Base-by-base conservation (phyloP, 345 rosid genomes). In the Pelargonium nanum region DNA sequence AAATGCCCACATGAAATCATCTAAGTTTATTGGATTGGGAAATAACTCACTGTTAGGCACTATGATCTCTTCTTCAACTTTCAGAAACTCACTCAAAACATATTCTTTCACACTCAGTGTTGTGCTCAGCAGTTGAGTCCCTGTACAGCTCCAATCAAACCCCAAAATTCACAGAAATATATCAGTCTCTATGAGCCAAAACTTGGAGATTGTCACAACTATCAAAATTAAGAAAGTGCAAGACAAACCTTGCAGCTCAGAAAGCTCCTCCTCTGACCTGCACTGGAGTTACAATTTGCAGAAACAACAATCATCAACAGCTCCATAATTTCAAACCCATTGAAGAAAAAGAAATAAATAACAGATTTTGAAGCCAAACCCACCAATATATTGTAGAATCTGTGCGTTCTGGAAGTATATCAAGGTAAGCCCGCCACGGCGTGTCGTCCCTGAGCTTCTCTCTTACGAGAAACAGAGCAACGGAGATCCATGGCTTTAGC, bases 191-290 rank as follows among this genome's bases (percentile, higher is more conserved):
- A 40, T 40, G 13, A 30, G 12, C 15, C 48, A n/a, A n/a, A n/a
- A n/a, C n/a, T n/a, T n/a, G n/a, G n/a, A n/a, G n/a, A n/a, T n/a
- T n/a, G n/a, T n/a, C n/a, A n/a, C n/a, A n/a, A n/a, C n/a, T n/a
- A n/a, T n/a, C n/a, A n/a, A n/a, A n/a, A n/a, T n/a, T n/a, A 5
- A 25, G 44, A 61, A 30, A 8, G 25, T 52, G 21, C 9, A 22
- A 28, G 22, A 40, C 53, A 25, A 45, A 63, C 72, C 72, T 69
- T 69, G 53, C 6, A 69, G 32, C 67, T 69, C 72, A 19, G 67
- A 24, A 53, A 69, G 67, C 67, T 69, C 72, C 60, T 69, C 64
- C 59, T 69, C 68, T 25, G 68, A 69, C 72, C 72, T 69, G 72
- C 68, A 24, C 64, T 63, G 68, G 60, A 69, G 63, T 55, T 53